Percentiles rank a stretch among this genome's conserved stretches.
These are phyloP conservation scores for Trichoderma polysporum DNA, from an alignment of 2,329 filamentous ascomycete species.

Conservation along the genomic window DNA sequence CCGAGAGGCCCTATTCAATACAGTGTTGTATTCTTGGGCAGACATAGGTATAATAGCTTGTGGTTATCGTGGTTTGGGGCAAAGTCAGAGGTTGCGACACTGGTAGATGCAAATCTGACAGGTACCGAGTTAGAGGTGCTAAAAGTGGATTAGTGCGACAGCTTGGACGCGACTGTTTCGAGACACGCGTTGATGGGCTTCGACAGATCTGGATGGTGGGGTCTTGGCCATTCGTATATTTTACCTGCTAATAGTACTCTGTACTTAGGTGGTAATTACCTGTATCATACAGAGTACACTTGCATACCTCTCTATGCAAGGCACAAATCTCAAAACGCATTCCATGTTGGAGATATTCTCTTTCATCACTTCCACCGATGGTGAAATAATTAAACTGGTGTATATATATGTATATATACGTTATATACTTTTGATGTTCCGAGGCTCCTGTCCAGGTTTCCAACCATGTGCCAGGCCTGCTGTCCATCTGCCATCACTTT, in stretches of 20 bases:
- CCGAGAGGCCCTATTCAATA: not conserved
- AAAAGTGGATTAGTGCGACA: not conserved
- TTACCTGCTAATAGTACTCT: too few species aligned
- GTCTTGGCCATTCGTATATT: not conserved
- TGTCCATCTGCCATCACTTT: not conserved
- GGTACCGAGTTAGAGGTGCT: not conserved
- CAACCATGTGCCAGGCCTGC: not conserved
- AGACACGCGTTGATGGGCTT: constrained; percentile 22
- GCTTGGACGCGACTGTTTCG: constrained; percentile 16
- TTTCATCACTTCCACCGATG: not conserved
- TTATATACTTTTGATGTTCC: not conserved
- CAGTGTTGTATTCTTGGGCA: not conserved
- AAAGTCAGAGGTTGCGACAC: not conserved
- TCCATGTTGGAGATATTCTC: not conserved
- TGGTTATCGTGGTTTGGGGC: not conserved
- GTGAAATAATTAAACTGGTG: not conserved
- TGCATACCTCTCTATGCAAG: too few species aligned
- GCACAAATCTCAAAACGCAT: not conserved
- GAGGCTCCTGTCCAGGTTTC: not conserved
- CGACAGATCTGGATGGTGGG: not conserved
- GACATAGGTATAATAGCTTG: not conserved
- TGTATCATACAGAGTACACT: too few species aligned
- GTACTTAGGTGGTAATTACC: too few species aligned
- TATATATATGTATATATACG: not conserved
- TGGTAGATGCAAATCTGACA: not conserved